Percentiles rank a stretch among this genome's conserved stretches.
These are phyloP conservation scores for Didymella pinodella DNA, from an alignment of 2,329 filamentous ascomycete genomes.

Conservation along the genomic window DNA sequence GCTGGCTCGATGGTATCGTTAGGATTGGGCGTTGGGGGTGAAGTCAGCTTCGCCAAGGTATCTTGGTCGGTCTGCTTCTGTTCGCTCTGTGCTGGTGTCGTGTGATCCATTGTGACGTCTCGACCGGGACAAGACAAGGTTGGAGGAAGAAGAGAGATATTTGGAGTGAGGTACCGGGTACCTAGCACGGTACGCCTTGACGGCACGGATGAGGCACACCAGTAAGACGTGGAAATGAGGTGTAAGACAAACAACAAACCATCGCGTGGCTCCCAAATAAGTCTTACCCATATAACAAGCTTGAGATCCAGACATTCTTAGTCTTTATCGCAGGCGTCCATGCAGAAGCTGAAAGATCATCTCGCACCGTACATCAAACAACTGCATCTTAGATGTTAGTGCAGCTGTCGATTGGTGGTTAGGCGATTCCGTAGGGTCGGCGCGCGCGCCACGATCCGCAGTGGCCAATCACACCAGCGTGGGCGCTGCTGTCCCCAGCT, in stretches of 20 bases:
- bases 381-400: conserved; percentile 4
- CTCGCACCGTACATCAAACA: conserved; percentile 1
- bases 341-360: conserved; percentile 12
- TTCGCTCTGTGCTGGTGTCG: conserved; percentile 1
- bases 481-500: conserved; percentile 5
- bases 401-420: conserved; percentile 6
- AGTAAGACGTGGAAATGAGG: conserved; percentile 13
- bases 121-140: not conserved
- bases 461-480: conserved; percentile 5
- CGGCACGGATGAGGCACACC: conserved; percentile 15
- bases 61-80: conserved; percentile 4
- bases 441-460: conserved; percentile 12
- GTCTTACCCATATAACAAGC: conserved; percentile 1
- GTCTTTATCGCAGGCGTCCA: not conserved
- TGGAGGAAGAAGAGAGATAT: not conserved
- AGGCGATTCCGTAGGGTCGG: conserved; percentile 14
- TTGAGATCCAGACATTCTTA: conserved; percentile 1
- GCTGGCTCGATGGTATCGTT: conserved; percentile 9
- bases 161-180: not conserved
- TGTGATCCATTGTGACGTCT: conserved; percentile 5
- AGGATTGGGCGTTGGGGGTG: conserved; percentile 5
- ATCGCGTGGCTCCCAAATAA: conserved; percentile 1
- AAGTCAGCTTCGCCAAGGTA: conserved; percentile 13
- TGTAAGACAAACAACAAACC: conserved; percentile 15
- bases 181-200: not conserved